Base-by-base conservation (phyloP, 2,329 filamentous ascomycete species). In the Plenodomus lindquistii region DNA sequence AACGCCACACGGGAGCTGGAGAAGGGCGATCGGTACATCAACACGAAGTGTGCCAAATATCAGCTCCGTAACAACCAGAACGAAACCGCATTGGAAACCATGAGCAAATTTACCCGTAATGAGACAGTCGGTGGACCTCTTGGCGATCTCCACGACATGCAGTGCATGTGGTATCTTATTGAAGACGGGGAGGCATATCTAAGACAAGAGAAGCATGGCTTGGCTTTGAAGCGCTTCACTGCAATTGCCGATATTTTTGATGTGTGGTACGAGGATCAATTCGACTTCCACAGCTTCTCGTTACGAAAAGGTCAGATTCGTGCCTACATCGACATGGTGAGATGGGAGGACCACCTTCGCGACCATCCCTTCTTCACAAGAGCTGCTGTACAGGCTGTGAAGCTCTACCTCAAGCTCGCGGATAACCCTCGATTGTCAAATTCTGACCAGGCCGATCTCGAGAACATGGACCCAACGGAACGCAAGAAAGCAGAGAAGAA, bases 211-310 rank as follows among this genome's bases (percentile, higher is more conserved):
- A 91, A 96, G 62, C 77, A 89, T 39, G 91, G 88, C 3, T 81
- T 97, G 50, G 93, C 95, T 0, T 79, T 99, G 44, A 99, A 99
- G 79, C 85, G 95, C 41, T 93, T 97, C 73, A 89, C 92, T 57
- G 81, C 89, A 18, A 84, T 99, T 48, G 87, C 87, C 71, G 91
- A 89, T 73, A 95, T 99, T 58, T 99, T 99, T 65, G 93, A 97
- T 59, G 85, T 91, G 17, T 99, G 94, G 94, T 88, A 96, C 69
- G 95, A 99, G 71, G 94, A 99, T 63, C 94, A 99, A 67, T 97
- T 97, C 65, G 94, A 99, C 71, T 99, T 99, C 79, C 95, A 99
- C 79, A 91, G 85, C 70, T 99, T 99, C 74, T 97, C 91, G 17
- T 79, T 99, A n/a, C 82, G 94, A 17, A 99, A 97, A 74, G 95